Evolutionary conservation across 805 yeast species (phyloP).

Genomic region (Myxozyma udenii): DNA sequence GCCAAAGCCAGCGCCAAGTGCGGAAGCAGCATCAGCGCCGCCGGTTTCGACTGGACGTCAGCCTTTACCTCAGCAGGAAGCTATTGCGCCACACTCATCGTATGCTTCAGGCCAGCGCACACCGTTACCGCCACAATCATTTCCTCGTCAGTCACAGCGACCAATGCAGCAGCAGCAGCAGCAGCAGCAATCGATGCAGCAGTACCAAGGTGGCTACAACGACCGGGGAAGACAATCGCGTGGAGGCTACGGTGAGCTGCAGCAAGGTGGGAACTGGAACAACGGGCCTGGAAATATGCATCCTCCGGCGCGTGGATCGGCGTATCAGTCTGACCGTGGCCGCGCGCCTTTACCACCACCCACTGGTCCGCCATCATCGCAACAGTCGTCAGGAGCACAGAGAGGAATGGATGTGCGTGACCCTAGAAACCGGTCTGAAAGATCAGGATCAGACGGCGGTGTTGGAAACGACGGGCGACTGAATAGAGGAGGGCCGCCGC

Average conservation of each 20-base stretch:
- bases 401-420: too few species aligned
- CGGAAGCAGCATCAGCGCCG: not conserved
- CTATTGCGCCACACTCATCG: constrained; percentile 1
- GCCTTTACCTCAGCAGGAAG: constrained; percentile 10
- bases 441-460: not conserved
- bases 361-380: not conserved
- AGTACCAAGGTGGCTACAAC: not conserved
- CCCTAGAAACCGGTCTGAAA: not conserved
- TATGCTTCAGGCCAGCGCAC: not conserved
- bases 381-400: not conserved
- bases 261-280: not conserved
- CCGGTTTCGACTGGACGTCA: constrained; percentile 3
- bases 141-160: not conserved
- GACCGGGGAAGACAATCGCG: not conserved
- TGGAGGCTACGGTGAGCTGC: not conserved
- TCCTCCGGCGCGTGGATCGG: not conserved
- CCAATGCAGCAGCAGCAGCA: constrained; percentile 6
- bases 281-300: not conserved
- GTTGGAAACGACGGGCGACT: not conserved
- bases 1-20: too few species aligned
- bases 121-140: not conserved
- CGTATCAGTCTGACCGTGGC: not conserved
- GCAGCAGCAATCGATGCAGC: not conserved
- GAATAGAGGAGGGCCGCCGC: too few species aligned
- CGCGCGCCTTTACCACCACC: not conserved